These are phyloP conservation scores for Diaporthe sp. DNA, from an alignment of 2,329 filamentous ascomycete genomes.

Conservation along the genomic window DNA sequence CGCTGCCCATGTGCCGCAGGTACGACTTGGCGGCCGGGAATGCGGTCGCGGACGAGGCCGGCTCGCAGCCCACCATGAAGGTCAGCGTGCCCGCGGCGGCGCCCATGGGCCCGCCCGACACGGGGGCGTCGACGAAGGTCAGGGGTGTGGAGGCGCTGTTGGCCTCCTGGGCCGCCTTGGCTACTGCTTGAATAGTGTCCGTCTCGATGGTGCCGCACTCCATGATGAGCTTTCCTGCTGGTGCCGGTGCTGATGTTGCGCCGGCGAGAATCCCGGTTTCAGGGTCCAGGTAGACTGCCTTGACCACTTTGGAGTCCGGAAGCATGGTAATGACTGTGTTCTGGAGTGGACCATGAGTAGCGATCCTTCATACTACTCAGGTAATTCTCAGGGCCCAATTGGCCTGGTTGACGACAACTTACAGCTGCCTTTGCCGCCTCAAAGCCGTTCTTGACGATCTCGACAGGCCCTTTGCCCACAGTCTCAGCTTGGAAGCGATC, in stretches of 20 bases:
- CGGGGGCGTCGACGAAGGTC: constrained; percentile 53
- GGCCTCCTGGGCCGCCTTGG: constrained; percentile 65
- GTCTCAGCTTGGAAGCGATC: constrained; percentile 54
- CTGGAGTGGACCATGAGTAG: constrained; percentile 39
- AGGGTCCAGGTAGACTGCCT: constrained; percentile 53
- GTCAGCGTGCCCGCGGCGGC: constrained; percentile 51
- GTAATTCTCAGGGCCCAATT: too few relatives aligned
- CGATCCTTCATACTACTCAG: neutral
- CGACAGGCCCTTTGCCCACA: constrained; percentile 51
- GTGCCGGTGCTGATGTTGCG: constrained; percentile 40
- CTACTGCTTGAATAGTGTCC: constrained; percentile 63
- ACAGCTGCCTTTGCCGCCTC: constrained; percentile 55
- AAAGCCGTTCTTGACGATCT: constrained; percentile 52
- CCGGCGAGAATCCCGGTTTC: constrained; percentile 51
- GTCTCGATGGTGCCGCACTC: constrained; percentile 51
- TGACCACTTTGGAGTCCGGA: constrained; percentile 52
- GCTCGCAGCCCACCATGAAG: constrained; percentile 53
- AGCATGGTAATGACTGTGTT: constrained; percentile 58
- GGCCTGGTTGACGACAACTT: constrained; percentile 14
- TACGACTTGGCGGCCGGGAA: constrained; percentile 69
- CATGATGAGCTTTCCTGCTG: constrained; percentile 46
- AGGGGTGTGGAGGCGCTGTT: constrained; percentile 49
- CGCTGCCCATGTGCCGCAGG: constrained; percentile 68
- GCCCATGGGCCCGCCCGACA: constrained; percentile 53
- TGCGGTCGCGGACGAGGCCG: constrained; percentile 58